Evolutionary conservation across 140 eudicot species (phyloP), one percentile per base, ranked within the genome.

Genomic region (Oenanthe javanica): DNA sequence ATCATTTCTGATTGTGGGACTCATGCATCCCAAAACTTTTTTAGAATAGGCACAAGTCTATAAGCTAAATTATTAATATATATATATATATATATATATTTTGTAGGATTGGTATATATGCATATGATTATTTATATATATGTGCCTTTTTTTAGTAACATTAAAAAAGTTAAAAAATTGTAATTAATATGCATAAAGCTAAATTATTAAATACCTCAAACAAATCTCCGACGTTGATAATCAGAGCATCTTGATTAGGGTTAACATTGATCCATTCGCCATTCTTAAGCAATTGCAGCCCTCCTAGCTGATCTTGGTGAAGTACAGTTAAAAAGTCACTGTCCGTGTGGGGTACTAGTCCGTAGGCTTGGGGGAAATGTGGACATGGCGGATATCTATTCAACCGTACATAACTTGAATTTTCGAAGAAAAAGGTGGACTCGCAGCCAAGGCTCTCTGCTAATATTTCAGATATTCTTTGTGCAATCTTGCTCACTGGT

Each of bases 311-410:
- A 69, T 85, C 87, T 83, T 87, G 90, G 78, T 83, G 80, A 70
- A 87, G 64, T 75, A 85, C 81, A 0, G 90, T 87, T 80, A 87
- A 82, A 80, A 87, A 85, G 72, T 83, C 87, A 9, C 88, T 87
- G 81, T 87, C 90, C 0, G 90, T 87, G 36, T 87, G 90, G 9
- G 90, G 88, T 75, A 85, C 51, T 51, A 87, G 46, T 16, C 90
- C 90, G 19, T 77, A 78, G 31, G 82, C 88, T 4, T 83, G 48
- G 0, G 82, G 66, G 71, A 79, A 80, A 72, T 71, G 10, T 1
- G 90, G 85, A 81, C 90, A 87, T n/a, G 84, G 55, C 14, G 87
- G 90, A 74, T 87, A 87, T 78, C 90, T 81, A 61, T 80, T 87
- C 86, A 87, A 70, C 54, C 90, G 85, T 19, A 87, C 59, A 75